Evolutionary conservation across 1,284 basidiomycete genomes (phyloP), one percentile per base, ranked within the genome.

Genomic region (Quambalaria eucalypti): DNA sequence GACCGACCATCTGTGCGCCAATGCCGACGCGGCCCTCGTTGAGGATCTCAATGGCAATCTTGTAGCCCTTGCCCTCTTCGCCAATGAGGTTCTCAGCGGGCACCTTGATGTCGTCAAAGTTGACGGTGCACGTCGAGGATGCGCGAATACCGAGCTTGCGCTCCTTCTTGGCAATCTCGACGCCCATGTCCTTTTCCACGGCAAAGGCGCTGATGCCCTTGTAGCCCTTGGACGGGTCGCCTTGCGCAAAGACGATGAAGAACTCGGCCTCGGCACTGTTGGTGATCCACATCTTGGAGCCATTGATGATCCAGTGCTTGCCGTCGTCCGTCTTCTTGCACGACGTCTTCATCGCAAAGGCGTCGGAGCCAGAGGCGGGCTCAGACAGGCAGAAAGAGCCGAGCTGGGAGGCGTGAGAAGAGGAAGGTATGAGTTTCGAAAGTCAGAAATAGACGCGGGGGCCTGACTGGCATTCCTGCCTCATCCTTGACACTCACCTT

Each of bases 281-380:
- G 48, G 95, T 97, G 71, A 99, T 98, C 93, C 93, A 98, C 91
- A 96, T 93, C 82, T 99, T 99, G 64, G 87, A 88, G 33, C 93
- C 93, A 70, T 92, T 93, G 60, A 97, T 77, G 29, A 90, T 80
- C 81, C 86, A 96, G 44, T 56, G 55, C 65, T 78, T 78, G 51
- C 79, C 79, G 65, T 87, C 78, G 70, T 86, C 83, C 23, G 85
- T 85, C 59, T 90, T 87, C 76, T 88, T 89, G 77, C 82, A 86
- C 31, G 91, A 90, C 2, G 95, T 93, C 77, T 95, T 90, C 52
- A 99, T 81, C 0, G 91, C 91, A 74, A 99, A 99, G 0, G 93
- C 93, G 74, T 99, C 93, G 9, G 91, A 95, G 4, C 93, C 95
- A 12, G 90, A 91, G 0, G 83, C 85, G 2, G 90, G 81, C 76